Conservation (phyloP, 257 asterid species). For the Nicotiana tomentosiformis region DNA sequence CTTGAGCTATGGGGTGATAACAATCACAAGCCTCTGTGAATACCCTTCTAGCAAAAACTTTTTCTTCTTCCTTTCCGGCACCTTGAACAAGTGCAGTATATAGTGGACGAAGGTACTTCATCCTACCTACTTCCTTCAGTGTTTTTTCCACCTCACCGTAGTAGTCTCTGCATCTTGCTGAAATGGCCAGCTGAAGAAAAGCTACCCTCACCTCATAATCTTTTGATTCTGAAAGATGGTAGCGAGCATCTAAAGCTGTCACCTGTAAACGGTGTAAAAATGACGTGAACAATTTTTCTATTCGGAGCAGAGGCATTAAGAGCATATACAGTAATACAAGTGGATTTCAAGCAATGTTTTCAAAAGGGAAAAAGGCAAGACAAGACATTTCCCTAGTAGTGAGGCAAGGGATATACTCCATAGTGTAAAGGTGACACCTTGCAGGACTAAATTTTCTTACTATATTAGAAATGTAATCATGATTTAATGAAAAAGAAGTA, state of each 20-base stretch:
- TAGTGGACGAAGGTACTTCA: constrained; percentile 83
- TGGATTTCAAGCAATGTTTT: not conserved
- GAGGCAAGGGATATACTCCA: not conserved
- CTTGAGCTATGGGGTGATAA: constrained; percentile 94
- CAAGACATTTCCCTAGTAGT: not conserved
- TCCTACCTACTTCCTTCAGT: constrained; percentile 92
- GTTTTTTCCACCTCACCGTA: constrained; percentile 79
- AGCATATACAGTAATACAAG: not conserved
- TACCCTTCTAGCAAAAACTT: constrained; percentile 73
- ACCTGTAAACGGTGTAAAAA: constrained; percentile 35
- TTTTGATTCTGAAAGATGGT: constrained; percentile 6
- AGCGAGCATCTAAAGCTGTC: constrained; percentile 46
- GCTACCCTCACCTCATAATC: not conserved
- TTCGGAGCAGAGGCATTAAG: not conserved
- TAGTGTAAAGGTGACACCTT: not conserved
- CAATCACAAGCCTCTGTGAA: constrained; percentile 73
- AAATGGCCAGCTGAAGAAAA: constrained; percentile 11
- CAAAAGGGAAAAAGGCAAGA: not conserved
- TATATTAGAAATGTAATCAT: not conserved
- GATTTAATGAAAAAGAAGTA: not conserved
- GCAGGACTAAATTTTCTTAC: not conserved
- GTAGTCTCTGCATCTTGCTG: constrained; percentile 45
- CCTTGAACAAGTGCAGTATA: constrained; percentile 72
- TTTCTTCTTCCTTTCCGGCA: constrained; percentile 73
- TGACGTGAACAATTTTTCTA: not conserved